A percentile compares a stretch with the other conserved stretches of the same genome.
Evolutionary conservation across 2,329 filamentous ascomycete species (phyloP).

Genomic region (Fusarium torulosum): DNA sequence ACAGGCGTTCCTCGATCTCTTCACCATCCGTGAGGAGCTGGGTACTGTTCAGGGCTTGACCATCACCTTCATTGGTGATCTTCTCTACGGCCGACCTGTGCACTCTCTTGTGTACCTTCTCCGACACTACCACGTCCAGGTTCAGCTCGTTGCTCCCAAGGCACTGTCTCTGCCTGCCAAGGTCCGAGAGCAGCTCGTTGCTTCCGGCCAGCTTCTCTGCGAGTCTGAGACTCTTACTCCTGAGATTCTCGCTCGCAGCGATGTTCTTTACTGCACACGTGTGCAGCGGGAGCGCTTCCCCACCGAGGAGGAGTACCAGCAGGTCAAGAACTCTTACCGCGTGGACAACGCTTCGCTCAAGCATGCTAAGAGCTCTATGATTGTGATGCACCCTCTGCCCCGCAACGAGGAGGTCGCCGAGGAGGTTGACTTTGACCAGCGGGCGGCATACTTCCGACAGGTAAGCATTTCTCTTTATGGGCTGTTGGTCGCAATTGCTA

Average conservation of each 20-base stretch:
- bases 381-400: conserved; percentile 95
- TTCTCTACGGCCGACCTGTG: conserved; percentile 92
- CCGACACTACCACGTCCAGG: conserved; percentile 92
- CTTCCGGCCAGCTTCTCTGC: conserved; percentile 79
- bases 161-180: conserved; percentile 81
- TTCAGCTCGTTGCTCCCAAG: conserved; percentile 90
- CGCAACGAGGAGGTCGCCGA: conserved; percentile 93
- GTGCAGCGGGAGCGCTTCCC: conserved; percentile 97
- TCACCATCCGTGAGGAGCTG: conserved; percentile 97
- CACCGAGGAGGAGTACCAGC: conserved; percentile 83
- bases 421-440: conserved; percentile 97
- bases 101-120: conserved; percentile 96
- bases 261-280: conserved; percentile 96
- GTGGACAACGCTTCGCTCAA: conserved; percentile 92
- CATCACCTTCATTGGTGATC: conserved; percentile 94
- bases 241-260: conserved; percentile 86
- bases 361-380: conserved; percentile 91
- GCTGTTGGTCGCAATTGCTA: conserved; percentile 21
- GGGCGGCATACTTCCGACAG: conserved; percentile 99
- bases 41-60: conserved; percentile 95
- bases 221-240: conserved; percentile 85
- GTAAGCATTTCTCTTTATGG: conserved; percentile 65
- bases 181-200: conserved; percentile 77
- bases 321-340: conserved; percentile 87
- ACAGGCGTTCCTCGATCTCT: conserved; percentile 96